Conservation (phyloP, 108 stramenopile species). For the Fistulifera pelliculosa region DNA sequence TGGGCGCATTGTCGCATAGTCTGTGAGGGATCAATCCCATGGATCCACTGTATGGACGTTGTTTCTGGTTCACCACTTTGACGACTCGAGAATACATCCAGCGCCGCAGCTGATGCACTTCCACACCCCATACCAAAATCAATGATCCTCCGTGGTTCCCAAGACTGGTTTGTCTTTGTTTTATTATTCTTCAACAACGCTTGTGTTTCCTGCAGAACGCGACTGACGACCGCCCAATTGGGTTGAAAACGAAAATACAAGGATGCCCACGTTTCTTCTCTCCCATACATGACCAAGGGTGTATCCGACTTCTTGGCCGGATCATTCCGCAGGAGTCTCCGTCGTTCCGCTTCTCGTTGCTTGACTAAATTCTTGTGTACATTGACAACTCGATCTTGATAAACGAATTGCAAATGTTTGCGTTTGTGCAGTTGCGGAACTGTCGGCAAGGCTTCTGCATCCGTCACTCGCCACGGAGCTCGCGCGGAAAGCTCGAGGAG, state of each 20-base stretch:
- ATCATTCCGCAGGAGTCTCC: slow-evolving; percentile 8
- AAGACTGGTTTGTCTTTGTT: slow-evolving; percentile 4
- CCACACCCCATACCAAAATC: slow-evolving; percentile 76
- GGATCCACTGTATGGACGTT: slow-evolving; percentile 63
- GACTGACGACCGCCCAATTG: slow-evolving; percentile 52
- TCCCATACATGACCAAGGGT: slow-evolving; percentile 49
- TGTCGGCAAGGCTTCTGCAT: slow-evolving; percentile 13
- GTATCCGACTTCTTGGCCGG: slow-evolving; percentile 2
- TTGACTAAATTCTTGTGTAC: slow-evolving; percentile 23
- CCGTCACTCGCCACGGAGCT: slow-evolving; percentile 60
- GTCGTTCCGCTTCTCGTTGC: slow-evolving; percentile 37
- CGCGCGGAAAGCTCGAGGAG: slow-evolving; percentile 46
- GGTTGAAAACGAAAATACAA: slow-evolving; percentile 47
- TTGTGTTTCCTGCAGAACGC: slow-evolving; percentile 55
- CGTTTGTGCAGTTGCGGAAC: slow-evolving; percentile 5
- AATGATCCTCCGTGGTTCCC: slow-evolving; percentile 47
- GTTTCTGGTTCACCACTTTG: not conserved
- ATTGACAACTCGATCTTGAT: slow-evolving; percentile 16
- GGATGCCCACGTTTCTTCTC: slow-evolving; percentile 54
- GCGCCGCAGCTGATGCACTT: slow-evolving; percentile 55
- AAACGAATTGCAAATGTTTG: slow-evolving; percentile 28
- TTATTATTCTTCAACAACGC: slow-evolving; percentile 29
- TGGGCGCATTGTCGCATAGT: slow-evolving; percentile 64
- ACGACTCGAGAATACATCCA: slow-evolving; percentile 48
- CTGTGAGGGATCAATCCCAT: slow-evolving; percentile 70